These are phyloP conservation scores for Poteriospumella lacustris DNA, from an alignment of 108 stramenopile species.

Conservation along the genomic window DNA sequence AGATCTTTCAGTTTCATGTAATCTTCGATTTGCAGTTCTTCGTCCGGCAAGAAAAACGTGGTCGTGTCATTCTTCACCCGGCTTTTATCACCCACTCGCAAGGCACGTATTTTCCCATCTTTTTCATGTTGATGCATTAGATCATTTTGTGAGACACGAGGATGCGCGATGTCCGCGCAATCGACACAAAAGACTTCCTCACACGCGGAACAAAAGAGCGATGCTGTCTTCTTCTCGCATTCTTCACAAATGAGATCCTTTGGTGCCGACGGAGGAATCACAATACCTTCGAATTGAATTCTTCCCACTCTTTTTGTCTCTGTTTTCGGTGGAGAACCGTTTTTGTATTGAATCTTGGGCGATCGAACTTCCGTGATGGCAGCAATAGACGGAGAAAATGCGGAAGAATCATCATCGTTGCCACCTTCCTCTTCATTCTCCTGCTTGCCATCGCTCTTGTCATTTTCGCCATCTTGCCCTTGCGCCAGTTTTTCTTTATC, in stretches of 20 bases:
- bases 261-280: not conserved
- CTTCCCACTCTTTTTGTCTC: too few relatives aligned
- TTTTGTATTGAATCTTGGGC: too few relatives aligned
- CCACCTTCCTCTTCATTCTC: too few relatives aligned
- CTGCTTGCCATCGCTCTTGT: too few relatives aligned
- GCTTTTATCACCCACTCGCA: slow-evolving; percentile 1
- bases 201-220: not conserved
- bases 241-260: slow-evolving; percentile 6
- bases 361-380: too few relatives aligned
- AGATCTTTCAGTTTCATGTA: not conserved
- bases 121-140: not conserved
- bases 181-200: not conserved
- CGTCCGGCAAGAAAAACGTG: not conserved
- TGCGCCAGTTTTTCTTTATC: too few relatives aligned
- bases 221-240: not conserved
- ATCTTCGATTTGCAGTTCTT: not conserved
- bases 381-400: too few relatives aligned
- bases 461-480: too few relatives aligned
- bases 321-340: too few relatives aligned
- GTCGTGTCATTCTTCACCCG: not conserved
- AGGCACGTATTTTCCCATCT: not conserved
- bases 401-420: too few relatives aligned
- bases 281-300: not conserved
- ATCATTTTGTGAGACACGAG: not conserved
- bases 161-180: slow-evolving; percentile 3